Conservation (phyloP, 306 rosid genomes). For the Oxytropis ochrocephala region DNA sequence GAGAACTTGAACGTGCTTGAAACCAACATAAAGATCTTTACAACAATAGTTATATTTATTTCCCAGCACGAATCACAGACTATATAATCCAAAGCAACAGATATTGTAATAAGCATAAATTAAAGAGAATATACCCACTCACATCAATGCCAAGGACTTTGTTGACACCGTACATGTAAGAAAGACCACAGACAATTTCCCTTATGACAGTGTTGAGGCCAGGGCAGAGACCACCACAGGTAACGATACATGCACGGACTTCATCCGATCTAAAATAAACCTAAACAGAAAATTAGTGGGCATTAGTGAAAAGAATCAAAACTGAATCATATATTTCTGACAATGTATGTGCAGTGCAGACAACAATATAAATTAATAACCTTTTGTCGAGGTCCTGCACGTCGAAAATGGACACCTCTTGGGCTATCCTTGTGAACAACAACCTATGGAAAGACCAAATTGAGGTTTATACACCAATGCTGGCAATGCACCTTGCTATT, state of each 20-base stretch:
- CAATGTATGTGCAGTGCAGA: not conserved
- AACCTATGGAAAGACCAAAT: slow-evolving; percentile 36
- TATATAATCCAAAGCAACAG: slow-evolving; percentile 1
- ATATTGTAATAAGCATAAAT: not conserved
- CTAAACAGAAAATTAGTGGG: slow-evolving; percentile 29
- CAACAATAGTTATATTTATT: not conserved
- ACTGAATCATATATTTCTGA: not conserved
- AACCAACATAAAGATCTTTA: not conserved
- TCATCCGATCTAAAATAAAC: slow-evolving; percentile 73
- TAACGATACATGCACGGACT: slow-evolving; percentile 86
- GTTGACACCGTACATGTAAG: slow-evolving; percentile 89
- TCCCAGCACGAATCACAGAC: not conserved
- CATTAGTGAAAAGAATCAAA: not conserved
- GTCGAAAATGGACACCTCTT: slow-evolving; percentile 82
- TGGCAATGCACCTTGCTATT: slow-evolving; percentile 10
- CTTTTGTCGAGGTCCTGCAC: slow-evolving; percentile 94
- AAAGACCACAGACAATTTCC: slow-evolving; percentile 87
- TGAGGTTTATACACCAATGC: slow-evolving; percentile 3
- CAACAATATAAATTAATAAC: slow-evolving; percentile 27
- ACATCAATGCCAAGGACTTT: slow-evolving; percentile 79
- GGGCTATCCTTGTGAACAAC: slow-evolving; percentile 81
- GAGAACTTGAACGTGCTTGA: not conserved
- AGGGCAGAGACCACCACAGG: slow-evolving; percentile 98
- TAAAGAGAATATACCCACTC: slow-evolving; percentile 35
- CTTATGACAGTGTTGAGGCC: slow-evolving; percentile 97